Percentiles rank a stretch among this genome's conserved stretches.
Evolutionary conservation across 495 filamentous ascomycete species (phyloP).

Genomic region (Daldinia grandis): DNA sequence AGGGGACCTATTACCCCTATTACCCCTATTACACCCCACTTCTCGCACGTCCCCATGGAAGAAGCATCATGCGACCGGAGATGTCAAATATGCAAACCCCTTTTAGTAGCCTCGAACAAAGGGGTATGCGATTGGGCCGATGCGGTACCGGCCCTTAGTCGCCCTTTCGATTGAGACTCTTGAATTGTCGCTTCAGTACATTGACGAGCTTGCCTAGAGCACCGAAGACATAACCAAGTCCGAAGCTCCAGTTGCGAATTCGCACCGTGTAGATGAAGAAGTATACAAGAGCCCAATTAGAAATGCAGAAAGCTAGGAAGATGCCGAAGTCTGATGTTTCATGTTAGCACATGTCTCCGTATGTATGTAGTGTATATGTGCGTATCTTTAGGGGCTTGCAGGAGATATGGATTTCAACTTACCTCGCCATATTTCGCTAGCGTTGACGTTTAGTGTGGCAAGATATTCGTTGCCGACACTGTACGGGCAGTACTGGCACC

Average conservation of each 20-base stretch:
- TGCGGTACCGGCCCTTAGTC: background rate
- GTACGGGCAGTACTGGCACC: slow-evolving; percentile 83
- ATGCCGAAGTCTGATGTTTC: slow-evolving; percentile 70
- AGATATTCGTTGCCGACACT: slow-evolving; percentile 72
- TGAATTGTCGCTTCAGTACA: slow-evolving; percentile 54
- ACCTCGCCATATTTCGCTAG: slow-evolving; percentile 43
- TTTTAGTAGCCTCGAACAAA: background rate
- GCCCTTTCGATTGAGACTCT: slow-evolving; percentile 34
- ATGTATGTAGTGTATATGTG: too few species aligned
- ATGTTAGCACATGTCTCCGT: background rate
- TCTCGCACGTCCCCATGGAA: background rate
- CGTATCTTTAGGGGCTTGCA: too few species aligned
- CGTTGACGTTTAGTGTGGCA: slow-evolving; percentile 69
- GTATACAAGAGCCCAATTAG: slow-evolving; percentile 81
- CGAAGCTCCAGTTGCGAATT: slow-evolving; percentile 77
- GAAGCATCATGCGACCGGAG: background rate
- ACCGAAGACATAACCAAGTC: slow-evolving; percentile 67
- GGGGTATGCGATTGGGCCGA: background rate
- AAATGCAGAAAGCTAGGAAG: slow-evolving; percentile 77
- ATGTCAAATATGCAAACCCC: background rate
- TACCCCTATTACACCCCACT: background rate
- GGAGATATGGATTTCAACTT: slow-evolving; percentile 6
- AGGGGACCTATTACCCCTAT: background rate
- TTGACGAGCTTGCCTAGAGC: slow-evolving; percentile 57
- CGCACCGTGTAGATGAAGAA: slow-evolving; percentile 85